Conservation (phyloP, 257 asterid species). For the Solanum habrochaites region DNA sequence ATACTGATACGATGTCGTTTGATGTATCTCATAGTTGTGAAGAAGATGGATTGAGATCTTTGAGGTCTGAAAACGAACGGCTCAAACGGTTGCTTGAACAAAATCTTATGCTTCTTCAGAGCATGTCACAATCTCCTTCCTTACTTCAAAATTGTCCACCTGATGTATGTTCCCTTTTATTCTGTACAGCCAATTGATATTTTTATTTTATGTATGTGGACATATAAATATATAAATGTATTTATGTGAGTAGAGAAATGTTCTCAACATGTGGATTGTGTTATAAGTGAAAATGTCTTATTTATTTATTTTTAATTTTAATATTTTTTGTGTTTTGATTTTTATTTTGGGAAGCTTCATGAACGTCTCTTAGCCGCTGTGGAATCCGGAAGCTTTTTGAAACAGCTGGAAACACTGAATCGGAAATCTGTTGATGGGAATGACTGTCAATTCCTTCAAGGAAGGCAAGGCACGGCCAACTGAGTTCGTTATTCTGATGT, state of each 20-base stretch:
- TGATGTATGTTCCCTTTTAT: constrained; percentile 33
- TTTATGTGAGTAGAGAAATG: neutral
- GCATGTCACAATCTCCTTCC: constrained; percentile 41
- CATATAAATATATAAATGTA: neutral
- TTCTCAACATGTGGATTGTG: neutral
- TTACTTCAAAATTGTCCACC: constrained; percentile 47
- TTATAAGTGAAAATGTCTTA: neutral
- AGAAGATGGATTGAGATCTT: constrained; percentile 26
- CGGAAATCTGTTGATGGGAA: constrained; percentile 13
- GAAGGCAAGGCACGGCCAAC: too few relatives aligned
- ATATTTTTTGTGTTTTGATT: neutral
- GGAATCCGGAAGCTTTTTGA: constrained; percentile 41
- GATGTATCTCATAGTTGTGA: neutral
- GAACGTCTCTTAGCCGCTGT: constrained; percentile 50
- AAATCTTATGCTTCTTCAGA: constrained; percentile 51
- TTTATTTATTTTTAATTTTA: too few relatives aligned
- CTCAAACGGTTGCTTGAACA: constrained; percentile 63
- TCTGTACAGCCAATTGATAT: neutral
- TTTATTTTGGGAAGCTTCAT: constrained; percentile 29
- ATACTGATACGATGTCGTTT: constrained; percentile 2
- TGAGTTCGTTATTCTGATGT: constrained; percentile 22
- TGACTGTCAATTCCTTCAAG: constrained; percentile 36
- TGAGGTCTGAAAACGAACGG: constrained; percentile 60
- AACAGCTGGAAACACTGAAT: constrained; percentile 44
- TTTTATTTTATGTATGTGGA: neutral